Conservation (phyloP, 2,329 filamentous ascomycete species). For the Cladosporium austrohemisphaericum region DNA sequence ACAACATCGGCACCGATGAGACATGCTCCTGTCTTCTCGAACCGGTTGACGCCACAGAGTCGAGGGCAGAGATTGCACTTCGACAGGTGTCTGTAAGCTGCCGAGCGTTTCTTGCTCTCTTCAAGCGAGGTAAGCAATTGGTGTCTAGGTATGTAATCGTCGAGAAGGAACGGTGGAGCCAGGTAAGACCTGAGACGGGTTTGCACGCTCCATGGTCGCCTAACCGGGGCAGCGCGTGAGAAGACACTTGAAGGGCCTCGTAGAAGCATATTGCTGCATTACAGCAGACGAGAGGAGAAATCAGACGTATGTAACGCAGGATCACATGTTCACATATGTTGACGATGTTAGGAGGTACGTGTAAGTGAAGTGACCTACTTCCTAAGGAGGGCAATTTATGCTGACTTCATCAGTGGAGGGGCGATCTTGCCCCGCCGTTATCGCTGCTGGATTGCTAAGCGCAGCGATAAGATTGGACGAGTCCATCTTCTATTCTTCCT, state of each 20-base stretch:
- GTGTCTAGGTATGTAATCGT: slow-evolving; percentile 70
- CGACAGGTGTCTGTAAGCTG: slow-evolving; percentile 68
- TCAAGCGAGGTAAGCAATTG: slow-evolving; percentile 64
- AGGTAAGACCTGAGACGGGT: slow-evolving; percentile 34
- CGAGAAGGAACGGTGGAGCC: slow-evolving; percentile 65
- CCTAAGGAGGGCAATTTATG: background rate
- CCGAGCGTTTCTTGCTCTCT: slow-evolving; percentile 67
- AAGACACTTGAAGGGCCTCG: background rate
- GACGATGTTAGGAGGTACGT: too few relatives aligned
- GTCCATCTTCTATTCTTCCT: background rate
- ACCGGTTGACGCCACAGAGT: slow-evolving; percentile 75
- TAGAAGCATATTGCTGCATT: slow-evolving; percentile 19
- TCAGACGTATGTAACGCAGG: too few relatives aligned
- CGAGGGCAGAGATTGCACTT: slow-evolving; percentile 81
- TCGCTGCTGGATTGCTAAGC: slow-evolving; percentile 12
- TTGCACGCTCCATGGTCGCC: background rate
- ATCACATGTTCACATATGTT: too few relatives aligned
- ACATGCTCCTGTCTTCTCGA: slow-evolving; percentile 72
- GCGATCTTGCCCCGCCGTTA: slow-evolving; percentile 15
- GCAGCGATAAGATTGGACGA: background rate
- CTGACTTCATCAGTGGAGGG: slow-evolving; percentile 12
- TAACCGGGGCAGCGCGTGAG: slow-evolving; percentile 2
- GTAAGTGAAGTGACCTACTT: background rate
- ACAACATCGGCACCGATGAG: slow-evolving; percentile 71
- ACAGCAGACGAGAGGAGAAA: too few relatives aligned